Evolutionary conservation across 2,329 filamentous ascomycete genomes (phyloP).

Genomic region (Phialemonium atrogriseum): DNA sequence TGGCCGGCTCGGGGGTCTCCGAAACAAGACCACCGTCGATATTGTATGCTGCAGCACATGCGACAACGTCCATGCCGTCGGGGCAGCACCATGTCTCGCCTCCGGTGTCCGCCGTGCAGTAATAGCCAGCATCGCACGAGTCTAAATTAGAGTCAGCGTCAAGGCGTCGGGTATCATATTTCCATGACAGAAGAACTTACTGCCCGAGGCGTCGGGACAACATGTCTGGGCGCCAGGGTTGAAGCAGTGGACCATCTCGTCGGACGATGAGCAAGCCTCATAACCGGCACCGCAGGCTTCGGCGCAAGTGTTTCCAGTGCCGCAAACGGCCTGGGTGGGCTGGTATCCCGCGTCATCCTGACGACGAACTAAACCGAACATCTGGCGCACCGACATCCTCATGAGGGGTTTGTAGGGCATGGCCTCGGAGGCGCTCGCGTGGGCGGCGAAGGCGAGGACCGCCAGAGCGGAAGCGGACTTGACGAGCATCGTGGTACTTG

Average conservation of each 20-base stretch:
- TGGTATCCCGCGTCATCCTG: conserved; percentile 34
- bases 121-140: conserved; percentile 53
- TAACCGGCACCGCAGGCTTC: conserved; percentile 46
- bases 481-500: conserved; percentile 32
- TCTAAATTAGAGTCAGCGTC: conserved; percentile 28
- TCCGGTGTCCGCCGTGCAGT: conserved; percentile 47
- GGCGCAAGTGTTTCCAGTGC: conserved; percentile 40
- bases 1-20: conserved; percentile 30
- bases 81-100: conserved; percentile 54
- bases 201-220: conserved; percentile 48
- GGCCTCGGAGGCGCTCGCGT: conserved; percentile 23
- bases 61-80: conserved; percentile 39
- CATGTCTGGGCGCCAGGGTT: conserved; percentile 44
- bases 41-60: conserved; percentile 44
- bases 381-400: conserved; percentile 24
- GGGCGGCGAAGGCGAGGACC: conserved; percentile 31
- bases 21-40: conserved; percentile 40
- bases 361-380: conserved; percentile 35
- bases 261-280: conserved; percentile 39
- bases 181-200: conserved; percentile 29
- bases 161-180: too few relatives aligned
- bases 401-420: conserved; percentile 26
- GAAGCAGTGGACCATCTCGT: conserved; percentile 48
- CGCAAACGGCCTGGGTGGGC: conserved; percentile 39
- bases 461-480: conserved; percentile 29